Conservation (phyloP, 306 rosid species). For the Vicia faba region DNA sequence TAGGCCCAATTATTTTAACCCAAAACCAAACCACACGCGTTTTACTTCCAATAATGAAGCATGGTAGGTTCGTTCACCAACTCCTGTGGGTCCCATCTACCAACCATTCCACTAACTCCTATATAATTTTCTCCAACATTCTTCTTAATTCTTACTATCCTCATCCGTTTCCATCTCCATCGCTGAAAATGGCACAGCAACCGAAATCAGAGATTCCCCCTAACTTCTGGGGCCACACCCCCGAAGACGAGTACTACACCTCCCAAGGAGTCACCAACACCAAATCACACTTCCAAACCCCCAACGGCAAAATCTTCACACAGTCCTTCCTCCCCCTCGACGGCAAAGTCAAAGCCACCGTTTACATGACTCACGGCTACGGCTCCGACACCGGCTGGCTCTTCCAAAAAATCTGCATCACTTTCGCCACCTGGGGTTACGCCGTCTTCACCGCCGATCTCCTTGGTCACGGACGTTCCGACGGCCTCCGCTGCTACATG, state of each 20-base stretch:
- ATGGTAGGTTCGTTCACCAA: constrained; percentile 36
- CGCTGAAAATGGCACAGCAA: constrained; percentile 33
- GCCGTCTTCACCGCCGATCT: constrained; percentile 94
- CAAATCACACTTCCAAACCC: constrained; percentile 71
- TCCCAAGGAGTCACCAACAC: constrained; percentile 79
- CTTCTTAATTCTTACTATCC: not conserved
- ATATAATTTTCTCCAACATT: not conserved
- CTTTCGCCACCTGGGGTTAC: constrained; percentile 83
- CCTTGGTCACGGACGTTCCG: constrained; percentile 93
- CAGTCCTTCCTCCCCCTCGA: constrained; percentile 71
- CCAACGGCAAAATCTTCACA: constrained; percentile 76
- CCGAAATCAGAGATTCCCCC: constrained; percentile 48
- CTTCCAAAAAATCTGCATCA: constrained; percentile 87
- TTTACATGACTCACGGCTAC: constrained; percentile 90
- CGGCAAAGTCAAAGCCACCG: constrained; percentile 60
- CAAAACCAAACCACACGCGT: not conserved
- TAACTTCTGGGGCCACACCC: constrained; percentile 82
- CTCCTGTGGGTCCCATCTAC: constrained; percentile 31
- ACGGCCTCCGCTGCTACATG: constrained; percentile 86
- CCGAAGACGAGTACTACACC: constrained; percentile 85
- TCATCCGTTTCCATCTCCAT: not conserved
- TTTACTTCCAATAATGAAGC: not conserved
- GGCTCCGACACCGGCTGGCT: constrained; percentile 99
- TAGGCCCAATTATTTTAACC: not conserved
- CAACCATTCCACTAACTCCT: constrained; percentile 2